A percentile compares a stretch with the other conserved stretches of the same genome.
Evolutionary conservation across 1,284 basidiomycete species (phyloP).

Genomic region (Moesziomyces sp.): DNA sequence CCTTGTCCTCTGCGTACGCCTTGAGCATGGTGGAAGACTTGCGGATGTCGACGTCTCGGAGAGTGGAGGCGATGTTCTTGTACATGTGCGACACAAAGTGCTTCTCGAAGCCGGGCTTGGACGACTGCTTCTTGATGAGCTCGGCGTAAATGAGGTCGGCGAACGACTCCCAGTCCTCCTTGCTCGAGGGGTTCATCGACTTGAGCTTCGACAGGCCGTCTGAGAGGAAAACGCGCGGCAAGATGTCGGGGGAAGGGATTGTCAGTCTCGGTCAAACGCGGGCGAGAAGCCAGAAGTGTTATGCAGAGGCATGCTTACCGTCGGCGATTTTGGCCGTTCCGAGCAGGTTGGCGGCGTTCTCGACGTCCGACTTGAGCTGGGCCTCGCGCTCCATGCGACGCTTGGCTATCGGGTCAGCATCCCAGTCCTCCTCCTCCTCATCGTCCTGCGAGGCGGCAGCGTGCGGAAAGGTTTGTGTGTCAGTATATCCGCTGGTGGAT

Average conservation of each 20-base stretch:
- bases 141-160: conserved; percentile 46
- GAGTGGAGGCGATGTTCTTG: conserved; percentile 35
- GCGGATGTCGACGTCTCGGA: conserved; percentile 64
- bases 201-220: conserved; percentile 34
- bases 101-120: conserved; percentile 62
- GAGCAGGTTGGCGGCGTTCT: conserved; percentile 62
- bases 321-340: conserved; percentile 54
- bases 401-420: conserved; percentile 53
- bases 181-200: conserved; percentile 49
- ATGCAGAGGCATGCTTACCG: conserved; percentile 12
- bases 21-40: conserved; percentile 56
- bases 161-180: conserved; percentile 64
- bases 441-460: conserved; percentile 6
- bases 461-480: too few species aligned
- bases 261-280: not conserved
- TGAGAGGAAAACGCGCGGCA: not conserved
- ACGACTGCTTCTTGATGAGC: conserved; percentile 54
- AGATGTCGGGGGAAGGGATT: too few species aligned
- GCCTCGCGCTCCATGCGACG: conserved; percentile 55
- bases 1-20: conserved; percentile 62
- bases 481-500: not conserved
- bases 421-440: conserved; percentile 44
- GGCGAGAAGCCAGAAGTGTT: not conserved
- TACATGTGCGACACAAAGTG: conserved; percentile 59
- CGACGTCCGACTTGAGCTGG: conserved; percentile 61